Conservation (phyloP, 345 rosid genomes). For the Populus davidiana region DNA sequence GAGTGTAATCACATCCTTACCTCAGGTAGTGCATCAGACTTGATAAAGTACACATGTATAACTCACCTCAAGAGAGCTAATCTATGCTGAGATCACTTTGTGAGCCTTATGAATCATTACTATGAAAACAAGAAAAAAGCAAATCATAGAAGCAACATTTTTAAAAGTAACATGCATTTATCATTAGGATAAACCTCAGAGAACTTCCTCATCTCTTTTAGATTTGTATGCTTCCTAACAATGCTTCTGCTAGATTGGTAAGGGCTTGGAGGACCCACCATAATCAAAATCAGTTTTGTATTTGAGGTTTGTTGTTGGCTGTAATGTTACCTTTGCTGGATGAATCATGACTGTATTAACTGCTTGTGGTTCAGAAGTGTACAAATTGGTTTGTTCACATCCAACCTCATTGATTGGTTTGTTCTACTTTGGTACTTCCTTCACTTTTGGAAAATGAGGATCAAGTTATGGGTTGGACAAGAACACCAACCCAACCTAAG, state of each 20-base stretch:
- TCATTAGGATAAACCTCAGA: not conserved
- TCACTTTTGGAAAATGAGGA: not conserved
- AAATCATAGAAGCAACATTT: not conserved
- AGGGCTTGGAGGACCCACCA: not conserved
- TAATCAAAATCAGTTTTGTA: not conserved
- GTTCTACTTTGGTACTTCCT: not conserved
- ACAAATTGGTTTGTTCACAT: not conserved
- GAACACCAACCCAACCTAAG: not conserved
- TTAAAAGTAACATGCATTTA: not conserved
- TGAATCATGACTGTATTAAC: not conserved
- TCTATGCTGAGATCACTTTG: not conserved
- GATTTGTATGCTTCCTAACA: not conserved
- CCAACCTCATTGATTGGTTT: not conserved
- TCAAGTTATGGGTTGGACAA: not conserved
- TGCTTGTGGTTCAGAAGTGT: not conserved
- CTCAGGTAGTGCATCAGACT: constrained; percentile 57
- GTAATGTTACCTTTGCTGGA: not conserved
- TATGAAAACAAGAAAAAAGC: not conserved
- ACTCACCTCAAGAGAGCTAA: not conserved
- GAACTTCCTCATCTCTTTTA: not conserved
- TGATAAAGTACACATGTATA: not conserved
- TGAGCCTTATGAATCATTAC: not conserved
- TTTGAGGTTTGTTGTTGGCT: not conserved
- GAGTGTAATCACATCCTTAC: constrained; percentile 97
- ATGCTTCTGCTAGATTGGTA: not conserved